Evolutionary conservation across 306 rosid genomes (phyloP), one percentile per base, ranked within the genome.

Genomic region (Argentina anserina): DNA sequence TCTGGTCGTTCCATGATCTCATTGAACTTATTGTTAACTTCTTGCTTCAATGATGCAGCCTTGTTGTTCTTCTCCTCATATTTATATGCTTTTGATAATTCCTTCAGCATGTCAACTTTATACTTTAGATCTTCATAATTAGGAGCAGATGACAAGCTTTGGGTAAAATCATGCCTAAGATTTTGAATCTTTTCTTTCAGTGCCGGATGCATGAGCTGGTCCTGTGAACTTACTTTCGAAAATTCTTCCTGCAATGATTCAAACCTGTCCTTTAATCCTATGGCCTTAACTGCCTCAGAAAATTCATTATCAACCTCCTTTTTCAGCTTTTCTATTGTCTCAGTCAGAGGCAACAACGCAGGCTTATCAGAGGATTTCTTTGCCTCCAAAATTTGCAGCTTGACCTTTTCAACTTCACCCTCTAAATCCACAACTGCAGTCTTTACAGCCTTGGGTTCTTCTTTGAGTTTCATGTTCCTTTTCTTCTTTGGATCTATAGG

Each of bases 401-500:
- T 88, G 70, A 90, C 83, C 65, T 83, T 88, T 78, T 83, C 81
- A 71, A 88, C 85, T 71, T 86, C 91, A 40, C 58, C 79, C 80
- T 76, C 85, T 69, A 84, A 58, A 41, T 90, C 83, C 60, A 76
- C 79, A 78, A 72, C 84, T 0, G 80, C 36, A 79, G 77, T 78
- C 81, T 76, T 81, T 47, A 58, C 61, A 75, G 75, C 52, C 67
- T 70, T 49, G 15, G 86, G 81, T 62, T 67, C 43, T 29, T 88
- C 97, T 78, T 67, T 95, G 87, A 75, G 84, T 82, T 87, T 91
- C 99, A 91, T 91, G 82, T 80, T 87, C 67, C 50, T 6, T 71
- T 83, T 84, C 86, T 37, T 85, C 80, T 73, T 72, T 5, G 96
- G 95, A 66, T 90, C 97, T 64, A 78, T 14, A 69, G 91, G 95